phyloP scores from a whole-genome alignment of 1,139 yeast genomes.

The Magnusiomyces tetraspermus region DNA sequence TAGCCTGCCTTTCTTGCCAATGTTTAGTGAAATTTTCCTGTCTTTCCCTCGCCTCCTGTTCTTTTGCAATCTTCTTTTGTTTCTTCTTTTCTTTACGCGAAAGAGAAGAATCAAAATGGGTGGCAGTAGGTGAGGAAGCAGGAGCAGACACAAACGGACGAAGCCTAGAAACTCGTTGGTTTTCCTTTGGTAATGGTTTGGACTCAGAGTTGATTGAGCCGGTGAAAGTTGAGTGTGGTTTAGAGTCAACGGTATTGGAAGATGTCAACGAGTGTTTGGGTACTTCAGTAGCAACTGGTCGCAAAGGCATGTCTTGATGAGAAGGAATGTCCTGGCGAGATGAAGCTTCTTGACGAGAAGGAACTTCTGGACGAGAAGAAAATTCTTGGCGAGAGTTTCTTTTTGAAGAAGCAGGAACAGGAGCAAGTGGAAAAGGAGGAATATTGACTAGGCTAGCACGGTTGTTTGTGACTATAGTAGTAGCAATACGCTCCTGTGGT shows the following conservation, averaged over 20 bases:
- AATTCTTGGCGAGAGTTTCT: too few species aligned
- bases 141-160: background rate
- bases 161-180: background rate
- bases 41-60: background rate
- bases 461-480: too few species aligned
- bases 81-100: background rate
- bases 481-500: too few species aligned
- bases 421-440: too few species aligned
- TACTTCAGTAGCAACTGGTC: background rate
- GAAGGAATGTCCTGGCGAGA: too few species aligned
- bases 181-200: background rate
- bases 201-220: background rate
- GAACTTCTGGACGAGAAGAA: too few species aligned
- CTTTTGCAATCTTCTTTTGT: background rate
- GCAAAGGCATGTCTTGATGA: background rate
- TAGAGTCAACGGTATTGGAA: background rate
- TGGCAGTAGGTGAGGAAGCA: background rate
- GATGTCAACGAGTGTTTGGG: background rate
- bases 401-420: too few species aligned
- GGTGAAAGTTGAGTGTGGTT: background rate
- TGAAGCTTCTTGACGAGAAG: too few species aligned
- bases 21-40: background rate
- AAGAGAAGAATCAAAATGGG: background rate
- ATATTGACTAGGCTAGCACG: too few species aligned
- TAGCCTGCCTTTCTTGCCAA: background rate